These are phyloP conservation scores for Botryotinia calthae DNA, from an alignment of 2,329 filamentous ascomycete species.

Conservation along the genomic window DNA sequence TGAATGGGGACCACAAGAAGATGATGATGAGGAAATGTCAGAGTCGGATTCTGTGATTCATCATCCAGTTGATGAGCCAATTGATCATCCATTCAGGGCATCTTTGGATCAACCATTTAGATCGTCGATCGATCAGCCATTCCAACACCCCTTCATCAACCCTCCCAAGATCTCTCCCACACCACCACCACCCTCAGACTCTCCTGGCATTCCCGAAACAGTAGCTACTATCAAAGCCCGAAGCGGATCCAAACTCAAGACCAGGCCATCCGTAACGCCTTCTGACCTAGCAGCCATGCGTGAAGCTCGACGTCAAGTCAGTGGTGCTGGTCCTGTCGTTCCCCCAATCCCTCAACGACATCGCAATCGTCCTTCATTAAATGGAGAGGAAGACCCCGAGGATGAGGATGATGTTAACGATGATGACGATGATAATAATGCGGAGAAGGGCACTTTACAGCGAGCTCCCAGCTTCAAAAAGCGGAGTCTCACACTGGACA, in stretches of 20 bases:
- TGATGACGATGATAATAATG: constrained; percentile 30
- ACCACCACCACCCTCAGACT: constrained; percentile 39
- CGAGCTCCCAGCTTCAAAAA: constrained; percentile 75
- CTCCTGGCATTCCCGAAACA: constrained; percentile 72
- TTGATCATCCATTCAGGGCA: constrained; percentile 10
- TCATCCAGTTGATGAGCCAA: constrained; percentile 43
- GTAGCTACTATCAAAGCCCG: constrained; percentile 82
- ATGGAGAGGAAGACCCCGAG: constrained; percentile 41
- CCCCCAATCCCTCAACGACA: constrained; percentile 62
- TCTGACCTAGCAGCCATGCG: constrained; percentile 83
- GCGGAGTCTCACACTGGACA: constrained; percentile 76
- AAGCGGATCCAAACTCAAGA: constrained; percentile 82
- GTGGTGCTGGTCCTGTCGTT: constrained; percentile 63
- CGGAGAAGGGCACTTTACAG: constrained; percentile 37
- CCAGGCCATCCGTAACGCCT: constrained; percentile 81
- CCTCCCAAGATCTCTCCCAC: constrained; percentile 39
- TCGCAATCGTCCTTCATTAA: constrained; percentile 52
- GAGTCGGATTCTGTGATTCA: constrained; percentile 87
- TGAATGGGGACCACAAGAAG: constrained; percentile 56
- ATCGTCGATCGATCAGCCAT: constrained; percentile 14
- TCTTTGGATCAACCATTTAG: constrained; percentile 12
- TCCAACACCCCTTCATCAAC: constrained; percentile 39
- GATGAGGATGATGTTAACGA: constrained; percentile 31
- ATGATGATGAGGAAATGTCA: constrained; percentile 51
- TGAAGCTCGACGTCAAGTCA: constrained; percentile 80